Evolutionary conservation across 768 basidiomycete genomes (phyloP), one percentile per base, ranked within the genome.

Genomic region (Strobilomyces echinocephalus): DNA sequence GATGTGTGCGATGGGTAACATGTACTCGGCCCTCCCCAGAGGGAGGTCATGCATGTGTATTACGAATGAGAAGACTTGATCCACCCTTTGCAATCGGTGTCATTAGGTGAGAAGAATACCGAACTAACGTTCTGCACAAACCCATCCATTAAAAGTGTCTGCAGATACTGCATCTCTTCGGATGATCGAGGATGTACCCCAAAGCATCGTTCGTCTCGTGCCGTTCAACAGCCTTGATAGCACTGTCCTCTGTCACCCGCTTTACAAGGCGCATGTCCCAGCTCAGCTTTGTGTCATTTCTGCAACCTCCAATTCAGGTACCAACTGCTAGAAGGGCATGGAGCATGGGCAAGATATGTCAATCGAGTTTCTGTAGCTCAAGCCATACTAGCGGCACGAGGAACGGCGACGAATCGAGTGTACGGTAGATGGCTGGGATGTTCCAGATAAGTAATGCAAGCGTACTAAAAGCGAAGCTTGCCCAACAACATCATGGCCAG

Each of bases 71-170:
- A 31, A 30, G 21, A 38, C 28, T n/a, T 12, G 47, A 47, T 54
- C 28, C 33, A 71, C 72, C 73, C 52, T 24, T 24, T 24, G 24
- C 24, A 24, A 24, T 24, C 24, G 24, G 4, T 24, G 2, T 24
- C 4, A 4, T 24, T 24, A 24, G 24, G 24, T 24, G 24, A 35
- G 9, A 41, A 45, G 18, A 21, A 24, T 44, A 6, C 34, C 35
- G 2, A 35, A 49, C 58, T 18, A 45, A 72, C 72, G 68, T 68
- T 76, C 73, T 16, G 73, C 72, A 28, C 71, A 72, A 6, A 57
- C 64, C 74, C 74, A 75, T 38, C 67, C 53, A 7, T 55, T 56
- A 12, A 28, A 8, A 4, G 8, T 28, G 4, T 28, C 8, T 28
- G 28, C 28, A 28, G 28, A 28, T n/a, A n/a, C n/a, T n/a, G n/a